These are phyloP conservation scores for Irpex lacteus DNA, from an alignment of 1,284 basidiomycete species.

Conservation along the genomic window DNA sequence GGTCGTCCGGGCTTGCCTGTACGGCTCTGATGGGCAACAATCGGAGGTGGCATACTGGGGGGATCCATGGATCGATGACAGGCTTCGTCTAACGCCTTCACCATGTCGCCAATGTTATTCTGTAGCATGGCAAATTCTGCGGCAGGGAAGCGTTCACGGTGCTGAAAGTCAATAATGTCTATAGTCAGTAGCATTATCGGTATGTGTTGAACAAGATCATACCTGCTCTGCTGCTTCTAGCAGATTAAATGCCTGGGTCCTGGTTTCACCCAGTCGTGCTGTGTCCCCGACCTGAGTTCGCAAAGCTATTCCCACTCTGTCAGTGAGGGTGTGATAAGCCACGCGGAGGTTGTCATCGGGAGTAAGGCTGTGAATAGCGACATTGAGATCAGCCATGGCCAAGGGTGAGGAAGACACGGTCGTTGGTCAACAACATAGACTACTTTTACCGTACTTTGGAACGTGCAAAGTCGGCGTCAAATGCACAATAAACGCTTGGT, in stretches of 20 bases:
- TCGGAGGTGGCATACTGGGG: slow-evolving; percentile 13
- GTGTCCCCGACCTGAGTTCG: slow-evolving; percentile 7
- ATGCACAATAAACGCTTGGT: no score
- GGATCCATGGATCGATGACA: slow-evolving; percentile 21
- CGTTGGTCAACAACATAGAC: no score
- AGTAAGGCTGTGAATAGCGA: no score
- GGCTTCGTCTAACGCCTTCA: slow-evolving; percentile 21
- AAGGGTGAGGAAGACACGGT: no score
- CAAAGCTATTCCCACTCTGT: slow-evolving; percentile 1
- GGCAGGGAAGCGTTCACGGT: slow-evolving; percentile 16
- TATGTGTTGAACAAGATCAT: not conserved
- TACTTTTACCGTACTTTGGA: no score
- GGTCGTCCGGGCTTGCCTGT: slow-evolving; percentile 27
- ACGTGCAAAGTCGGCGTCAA: no score
- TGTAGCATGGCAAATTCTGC: slow-evolving; percentile 20
- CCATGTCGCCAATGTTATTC: slow-evolving; percentile 20
- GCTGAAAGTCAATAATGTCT: slow-evolving; percentile 8
- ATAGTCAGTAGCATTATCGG: not conserved
- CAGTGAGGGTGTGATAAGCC: slow-evolving; percentile 2
- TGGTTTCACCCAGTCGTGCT: not conserved
- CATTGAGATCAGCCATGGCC: no score
- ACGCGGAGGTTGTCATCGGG: slow-evolving; percentile 4
- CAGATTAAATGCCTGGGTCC: slow-evolving; percentile 2
- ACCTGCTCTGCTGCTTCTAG: slow-evolving; percentile 14
- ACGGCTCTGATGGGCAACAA: slow-evolving; percentile 9